Conservation (phyloP, 441 rosid genomes). For the Heliophila coronopifolia region DNA sequence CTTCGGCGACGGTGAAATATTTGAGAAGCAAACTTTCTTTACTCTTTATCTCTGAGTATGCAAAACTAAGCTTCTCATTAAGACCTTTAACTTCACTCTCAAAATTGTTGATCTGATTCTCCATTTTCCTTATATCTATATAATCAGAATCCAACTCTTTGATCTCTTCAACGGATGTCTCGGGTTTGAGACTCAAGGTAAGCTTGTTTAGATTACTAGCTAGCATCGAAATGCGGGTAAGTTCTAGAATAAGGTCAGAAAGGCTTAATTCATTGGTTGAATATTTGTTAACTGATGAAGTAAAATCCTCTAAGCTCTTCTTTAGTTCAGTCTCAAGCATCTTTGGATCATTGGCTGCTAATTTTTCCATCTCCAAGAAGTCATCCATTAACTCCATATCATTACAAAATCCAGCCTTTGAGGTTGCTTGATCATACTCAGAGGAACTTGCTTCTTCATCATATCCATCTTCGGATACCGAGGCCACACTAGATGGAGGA, state of each 20-base stretch:
- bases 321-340: too few relatives aligned
- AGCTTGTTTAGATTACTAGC: slow-evolving; percentile 29
- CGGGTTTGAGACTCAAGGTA: slow-evolving; percentile 26
- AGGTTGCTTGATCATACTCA: too few relatives aligned
- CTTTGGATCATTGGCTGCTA: slow-evolving; percentile 42
- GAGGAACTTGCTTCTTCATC: slow-evolving; percentile 43
- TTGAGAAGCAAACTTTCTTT: too few relatives aligned
- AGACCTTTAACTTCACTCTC: too few relatives aligned
- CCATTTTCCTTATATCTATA: too few relatives aligned
- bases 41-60: too few relatives aligned
- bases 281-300: slow-evolving; percentile 24
- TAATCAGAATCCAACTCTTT: too few relatives aligned
- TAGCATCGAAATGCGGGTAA: slow-evolving; percentile 36
- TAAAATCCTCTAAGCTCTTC: slow-evolving; percentile 33
- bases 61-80: too few relatives aligned
- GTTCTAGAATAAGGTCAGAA: slow-evolving; percentile 30
- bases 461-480: slow-evolving; percentile 52
- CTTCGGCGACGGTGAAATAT: too few relatives aligned
- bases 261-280: slow-evolving; percentile 25
- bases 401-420: slow-evolving; percentile 24
- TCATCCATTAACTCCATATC: slow-evolving; percentile 52
- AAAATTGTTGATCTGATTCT: too few relatives aligned
- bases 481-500: slow-evolving; percentile 38
- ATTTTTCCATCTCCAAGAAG: slow-evolving; percentile 53
- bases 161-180: too few relatives aligned